Evolutionary conservation across 495 filamentous ascomycete species (phyloP), one percentile per base, ranked within the genome.

Genomic region (Penicillium dipodomyicola): DNA sequence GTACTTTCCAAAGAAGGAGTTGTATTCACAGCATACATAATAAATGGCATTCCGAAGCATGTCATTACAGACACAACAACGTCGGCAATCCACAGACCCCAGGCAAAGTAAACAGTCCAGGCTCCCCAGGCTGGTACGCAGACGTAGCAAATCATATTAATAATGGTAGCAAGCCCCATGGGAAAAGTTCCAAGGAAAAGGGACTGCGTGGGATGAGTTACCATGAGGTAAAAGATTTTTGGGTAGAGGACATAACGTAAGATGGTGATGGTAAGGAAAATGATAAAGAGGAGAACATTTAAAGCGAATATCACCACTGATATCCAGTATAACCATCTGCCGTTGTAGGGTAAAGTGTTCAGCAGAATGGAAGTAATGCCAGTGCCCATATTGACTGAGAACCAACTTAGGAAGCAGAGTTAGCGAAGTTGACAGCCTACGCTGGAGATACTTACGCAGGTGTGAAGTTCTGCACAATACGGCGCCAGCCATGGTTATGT

Each of bases 321-420:
- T 23, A 84, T 65, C 40, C 65, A 72, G 32, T 76, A 70, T 4
- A 84, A 70, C 72, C 76, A 77, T 22, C 19, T 5, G 9, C 64
- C 76, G 47, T 80, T 75, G 50, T 77, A 81, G 5, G 81, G 78
- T 19, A 84, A 64, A 12, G 71, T 71, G 55, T 82, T 71, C 7
- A 84, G 70, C 19, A 85, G 67, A 51, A 83, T 79, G 2, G 82
- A 81, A 4, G 80, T 77, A 30, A 86, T 81, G 11, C 82, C 82
- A 0, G 82, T 86, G 15, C 82, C 80, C 82, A 86, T 85, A 22
- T 63, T 85, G 32, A 79, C 72, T 17, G 80, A 58, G 54, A 71
- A 70, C 67, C 62, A 69, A 30, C 61, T 67, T 35, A 29, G 7
- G 7, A 29, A 29, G 29, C 8, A 43, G 4, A 15, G 19, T 32